phyloP scores from a whole-genome alignment of 106 monocot genomes.

The Dendrobium huoshanense region DNA sequence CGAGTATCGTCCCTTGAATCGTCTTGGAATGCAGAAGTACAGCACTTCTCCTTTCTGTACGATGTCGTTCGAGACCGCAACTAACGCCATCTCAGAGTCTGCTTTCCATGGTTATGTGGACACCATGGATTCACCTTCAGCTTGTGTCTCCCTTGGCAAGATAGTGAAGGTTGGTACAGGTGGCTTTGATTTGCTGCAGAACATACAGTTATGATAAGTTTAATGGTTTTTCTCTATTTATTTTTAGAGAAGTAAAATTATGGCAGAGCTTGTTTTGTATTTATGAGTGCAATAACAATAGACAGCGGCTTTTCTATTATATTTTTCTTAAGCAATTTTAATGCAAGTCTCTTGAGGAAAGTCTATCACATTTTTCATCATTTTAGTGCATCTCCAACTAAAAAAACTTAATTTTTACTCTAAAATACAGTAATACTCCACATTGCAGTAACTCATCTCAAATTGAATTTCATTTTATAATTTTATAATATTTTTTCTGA shows the following conservation, averaged over 20 bases:
- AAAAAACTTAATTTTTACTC: no score
- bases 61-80: slow-evolving; percentile 90
- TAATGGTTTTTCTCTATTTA: neutral
- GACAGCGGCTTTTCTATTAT: no score
- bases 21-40: slow-evolving; percentile 43
- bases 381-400: no score
- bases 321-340: no score
- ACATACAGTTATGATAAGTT: slow-evolving; percentile 22
- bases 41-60: slow-evolving; percentile 77
- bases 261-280: neutral
- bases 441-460: no score
- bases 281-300: neutral
- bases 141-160: slow-evolving; percentile 77
- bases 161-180: slow-evolving; percentile 87
- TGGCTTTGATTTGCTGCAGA: slow-evolving; percentile 67
- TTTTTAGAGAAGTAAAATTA: neutral
- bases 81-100: slow-evolving; percentile 60
- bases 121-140: slow-evolving; percentile 63
- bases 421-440: no score
- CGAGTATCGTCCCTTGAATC: slow-evolving; percentile 70
- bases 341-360: no score
- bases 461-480: no score
- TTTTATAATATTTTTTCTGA: no score
- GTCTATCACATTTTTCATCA: no score
- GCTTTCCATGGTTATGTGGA: slow-evolving; percentile 76